Evolutionary conservation across 225 moss, liverwort and hornwort genomes (phyloP), one percentile per base, ranked within the genome.

Genomic region (Physcomitrellopsis africana): DNA sequence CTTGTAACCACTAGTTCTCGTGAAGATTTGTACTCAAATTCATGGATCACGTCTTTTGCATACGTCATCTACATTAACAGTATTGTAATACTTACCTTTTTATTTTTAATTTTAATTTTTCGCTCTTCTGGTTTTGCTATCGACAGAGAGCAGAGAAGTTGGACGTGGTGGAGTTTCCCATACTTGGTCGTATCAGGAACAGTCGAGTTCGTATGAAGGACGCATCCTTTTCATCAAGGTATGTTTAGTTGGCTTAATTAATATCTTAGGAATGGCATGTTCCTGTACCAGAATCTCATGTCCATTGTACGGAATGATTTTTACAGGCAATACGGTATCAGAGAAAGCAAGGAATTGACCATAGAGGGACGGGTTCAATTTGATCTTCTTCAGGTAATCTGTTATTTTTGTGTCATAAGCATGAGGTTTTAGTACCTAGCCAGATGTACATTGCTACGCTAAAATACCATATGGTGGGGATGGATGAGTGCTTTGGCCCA

Each of bases 301-400:
- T 63, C 57, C 70, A 56, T 66, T 46, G 27, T 49, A 54, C 55
- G 18, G 0, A 14, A 37, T 77, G 42, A n/a, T 17, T 70, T 22
- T 74, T 65, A 22, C 88, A 92, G 96, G 85, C 99, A 99, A 63
- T 99, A 99, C 60, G 99, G 99, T 51, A 95, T 80, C 60, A 89
- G 99, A 86, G 99, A 99, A 74, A 99, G 99, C 80, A 99, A 95
- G 79, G 99, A 99, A 89, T 90, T 95, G 65, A 93, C 94, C 11
- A 99, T 99, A 41, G 99, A 99, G 81, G 99, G 99, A 67, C 92
- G 99, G 60, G 99, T 99, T 63, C 99, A 99, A 82, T 99, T 99
- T 64, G 99, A 99, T 81, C 89, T 99, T 76, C 85, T 99, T 70
- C 99, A 99, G 95, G 94, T 92, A 67, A 51, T 74, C 16, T 52